Percentiles rank a stretch among this genome's conserved stretches.
phyloP scores from a whole-genome alignment of 768 basidiomycete species.

The Mycena galericulata region DNA sequence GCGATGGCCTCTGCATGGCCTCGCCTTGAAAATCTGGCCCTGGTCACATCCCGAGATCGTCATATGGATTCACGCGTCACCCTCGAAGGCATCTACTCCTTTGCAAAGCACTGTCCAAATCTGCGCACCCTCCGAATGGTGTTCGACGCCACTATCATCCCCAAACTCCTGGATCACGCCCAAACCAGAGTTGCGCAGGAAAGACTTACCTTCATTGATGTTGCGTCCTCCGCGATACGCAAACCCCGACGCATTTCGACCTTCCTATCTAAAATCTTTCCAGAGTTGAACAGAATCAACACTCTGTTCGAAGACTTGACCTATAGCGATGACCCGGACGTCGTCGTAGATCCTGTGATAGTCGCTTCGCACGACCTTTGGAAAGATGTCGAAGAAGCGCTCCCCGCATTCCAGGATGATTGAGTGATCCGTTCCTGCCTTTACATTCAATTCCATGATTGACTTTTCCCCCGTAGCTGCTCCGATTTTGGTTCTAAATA shows the following conservation, averaged over 20 bases:
- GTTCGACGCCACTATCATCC: neutral
- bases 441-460: no score
- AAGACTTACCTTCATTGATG: neutral
- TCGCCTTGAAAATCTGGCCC: neutral
- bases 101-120: neutral
- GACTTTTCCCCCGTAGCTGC: no score
- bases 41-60: neutral
- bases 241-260: neutral
- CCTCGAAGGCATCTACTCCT: neutral
- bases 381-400: neutral
- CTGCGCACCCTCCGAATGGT: neutral
- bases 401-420: no score
- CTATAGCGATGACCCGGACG: neutral
- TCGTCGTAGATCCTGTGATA: neutral
- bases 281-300: neutral
- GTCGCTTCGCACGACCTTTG: neutral
- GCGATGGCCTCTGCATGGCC: conserved; percentile 1
- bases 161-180: neutral
- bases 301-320: neutral
- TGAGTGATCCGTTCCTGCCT: neutral
- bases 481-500: no score
- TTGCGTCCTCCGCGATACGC: neutral
- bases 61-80: neutral
- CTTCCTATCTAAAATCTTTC: neutral
- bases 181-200: neutral